Evolutionary conservation across 2,329 filamentous ascomycete species (phyloP).

Genomic region (Elsinoe australis): DNA sequence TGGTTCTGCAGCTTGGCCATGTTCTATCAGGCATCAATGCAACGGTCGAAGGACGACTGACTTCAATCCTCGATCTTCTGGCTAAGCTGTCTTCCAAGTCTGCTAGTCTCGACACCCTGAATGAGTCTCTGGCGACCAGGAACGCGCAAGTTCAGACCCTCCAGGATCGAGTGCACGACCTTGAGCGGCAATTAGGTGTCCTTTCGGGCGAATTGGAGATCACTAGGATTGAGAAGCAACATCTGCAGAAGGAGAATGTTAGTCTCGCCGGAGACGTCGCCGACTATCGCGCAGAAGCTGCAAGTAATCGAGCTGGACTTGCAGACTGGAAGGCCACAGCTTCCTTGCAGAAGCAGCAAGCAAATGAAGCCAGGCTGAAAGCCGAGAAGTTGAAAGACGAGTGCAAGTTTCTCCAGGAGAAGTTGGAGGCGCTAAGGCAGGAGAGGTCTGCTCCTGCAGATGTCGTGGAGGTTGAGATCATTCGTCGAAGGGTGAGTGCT

Average conservation of each 20-base stretch:
- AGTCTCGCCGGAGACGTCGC: background rate
- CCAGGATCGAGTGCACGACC: background rate
- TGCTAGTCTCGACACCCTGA: background rate
- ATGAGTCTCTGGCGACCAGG: too few species aligned
- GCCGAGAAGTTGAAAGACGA: background rate
- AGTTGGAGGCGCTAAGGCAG: background rate
- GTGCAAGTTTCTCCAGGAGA: background rate
- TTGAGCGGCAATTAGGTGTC: background rate
- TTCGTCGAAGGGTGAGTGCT: background rate
- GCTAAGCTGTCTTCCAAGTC: background rate
- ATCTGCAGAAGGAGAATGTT: background rate
- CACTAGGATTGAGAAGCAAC: conserved; percentile 6
- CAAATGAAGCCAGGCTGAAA: too few species aligned
- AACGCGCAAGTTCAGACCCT: background rate
- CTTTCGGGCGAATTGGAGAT: background rate
- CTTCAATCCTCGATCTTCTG: background rate
- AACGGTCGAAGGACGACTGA: too few species aligned
- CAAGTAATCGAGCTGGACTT: background rate
- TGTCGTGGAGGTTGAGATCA: background rate
- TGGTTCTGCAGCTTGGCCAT: too few species aligned
- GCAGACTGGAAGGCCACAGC: conserved; percentile 1
- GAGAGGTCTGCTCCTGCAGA: too few species aligned
- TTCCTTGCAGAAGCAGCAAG: background rate
- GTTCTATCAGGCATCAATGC: too few species aligned
- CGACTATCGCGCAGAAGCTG: background rate